Evolutionary conservation across 108 stramenopile species (phyloP), one percentile per base, ranked within the genome.

Genomic region (Cyclotella baltica): DNA sequence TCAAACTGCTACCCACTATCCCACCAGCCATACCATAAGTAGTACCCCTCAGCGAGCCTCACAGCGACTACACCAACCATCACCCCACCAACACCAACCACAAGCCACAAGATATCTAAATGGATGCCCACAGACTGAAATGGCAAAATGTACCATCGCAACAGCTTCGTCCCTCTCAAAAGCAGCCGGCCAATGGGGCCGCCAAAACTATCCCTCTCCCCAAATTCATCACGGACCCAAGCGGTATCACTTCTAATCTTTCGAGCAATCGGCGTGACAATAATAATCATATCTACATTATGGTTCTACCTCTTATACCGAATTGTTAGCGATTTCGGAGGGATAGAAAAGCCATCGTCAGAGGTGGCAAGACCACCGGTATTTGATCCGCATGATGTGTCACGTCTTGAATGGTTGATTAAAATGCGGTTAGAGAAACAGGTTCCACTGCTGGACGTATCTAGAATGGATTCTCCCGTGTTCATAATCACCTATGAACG

Each of bases 401-500:
- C 19, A 35, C 56, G 30, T 55, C 58, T 62, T 19, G 66, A 65
- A 9, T 36, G 73, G 35, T 47, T 29, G 28, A 62, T 81, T 10
- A 22, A 57, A 63, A 37, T 63, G 22, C 36, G 31, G 13, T 27
- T 74, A 28, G 64, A 56, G 38, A 33, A 47, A 20, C 0, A 22
- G 16, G 38, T 59, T 1, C 72, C 78, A 4, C 56, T 81, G 22
- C 40, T 81, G 30, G 61, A 81, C 57, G 50, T 64, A 0, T n/a
- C 67, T 4, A 28, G 53, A 5, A 73, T 81, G 67, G 87, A 86
- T 40, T 93, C 92, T 0, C 93, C 92, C 5, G 64, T 97, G 25
- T 79, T 97, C 23, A 83, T 97, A 10, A 86, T 96, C 20, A 92
- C 93, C 11, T 96, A 71, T 75, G 73, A 93, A 22, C 83, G 97